Base-by-base conservation (phyloP, 176 grass and related monocot genomes). In the Rhynchospora breviuscula region DNA sequence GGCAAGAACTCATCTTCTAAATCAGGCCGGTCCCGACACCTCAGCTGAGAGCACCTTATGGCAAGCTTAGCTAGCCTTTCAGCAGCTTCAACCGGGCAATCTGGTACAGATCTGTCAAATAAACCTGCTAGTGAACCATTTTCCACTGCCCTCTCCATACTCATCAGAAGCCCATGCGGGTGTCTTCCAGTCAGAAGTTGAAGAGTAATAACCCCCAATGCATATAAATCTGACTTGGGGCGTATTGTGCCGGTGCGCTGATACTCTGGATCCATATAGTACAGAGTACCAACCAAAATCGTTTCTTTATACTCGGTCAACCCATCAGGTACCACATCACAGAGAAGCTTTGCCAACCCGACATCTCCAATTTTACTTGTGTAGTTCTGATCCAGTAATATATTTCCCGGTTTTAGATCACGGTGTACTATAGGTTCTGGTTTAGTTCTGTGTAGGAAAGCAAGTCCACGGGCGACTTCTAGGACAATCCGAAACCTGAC, bases 211-310 rank as follows among this genome's bases (percentile, higher is more conserved):
- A 97, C 17, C 19, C 94, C 94, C 67, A 92, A 67, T 67, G 92
- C 94, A 84, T 76, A 97, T 48, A 97, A 60, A 92, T 97, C 94
- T 49, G 94, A 97, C 86, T 97, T 97, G 2, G 94, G 94, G 11
- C 94, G 86, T 73, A 97, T 26, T 18, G 92, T 97, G 81, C 94
- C 94, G 13, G 94, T 97, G 82, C 89, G 85, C 40, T 97, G 92
- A 59, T 97, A 97, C 83, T 97, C 94, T 12, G 94, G 94, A 78
- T 97, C 92, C 94, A 97, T 94, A 81, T 94, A 94, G 79, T 81
- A 94, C 22, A 97, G 60, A 70, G 94, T 97, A 59, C 94, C 94
- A 48, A 88, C 92, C 47, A 97, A 62, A 54, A 86, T 6, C n/a
- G 94, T 97, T 26, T 97, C 94, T 70, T 84, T 92, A 89, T 97